Conservation (phyloP, 768 basidiomycete species). For the Tephrocybe rancida region DNA sequence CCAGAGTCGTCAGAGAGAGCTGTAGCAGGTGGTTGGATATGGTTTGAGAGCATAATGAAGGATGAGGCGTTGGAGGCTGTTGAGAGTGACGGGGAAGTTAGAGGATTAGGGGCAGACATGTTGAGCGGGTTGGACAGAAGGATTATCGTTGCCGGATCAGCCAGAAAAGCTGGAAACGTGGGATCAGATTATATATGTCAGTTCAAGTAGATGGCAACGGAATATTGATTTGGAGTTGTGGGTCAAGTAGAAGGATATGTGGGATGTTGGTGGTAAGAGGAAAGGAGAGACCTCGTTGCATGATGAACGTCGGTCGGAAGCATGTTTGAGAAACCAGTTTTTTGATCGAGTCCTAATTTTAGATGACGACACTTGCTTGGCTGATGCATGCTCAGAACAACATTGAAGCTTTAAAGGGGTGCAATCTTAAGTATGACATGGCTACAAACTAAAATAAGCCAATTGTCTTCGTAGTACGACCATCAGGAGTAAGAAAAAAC, state of each 20-base stretch:
- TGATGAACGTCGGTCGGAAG: not conserved
- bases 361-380: not conserved
- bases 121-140: not conserved
- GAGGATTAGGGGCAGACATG: constrained; percentile 9
- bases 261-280: constrained; percentile 1
- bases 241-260: not conserved
- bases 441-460: not conserved
- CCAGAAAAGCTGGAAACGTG: not conserved
- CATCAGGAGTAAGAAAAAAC: not conserved
- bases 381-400: no score
- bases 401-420: no score
- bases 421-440: no score
- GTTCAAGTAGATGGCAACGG: constrained; percentile 6
- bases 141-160: not conserved
- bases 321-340: not conserved
- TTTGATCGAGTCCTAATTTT: not conserved
- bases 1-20: constrained; percentile 40
- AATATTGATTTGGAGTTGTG: not conserved
- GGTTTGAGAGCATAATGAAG: constrained; percentile 20
- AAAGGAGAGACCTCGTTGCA: constrained; percentile 1
- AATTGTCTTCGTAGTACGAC: not conserved
- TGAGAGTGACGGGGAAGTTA: constrained; percentile 24
- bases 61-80: constrained; percentile 24
- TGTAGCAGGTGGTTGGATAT: constrained; percentile 8
- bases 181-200: constrained; percentile 9